Evolutionary conservation across 2,329 filamentous ascomycete genomes (phyloP), one percentile per base, ranked within the genome.

Genomic region (Ceratocystis colombiana): DNA sequence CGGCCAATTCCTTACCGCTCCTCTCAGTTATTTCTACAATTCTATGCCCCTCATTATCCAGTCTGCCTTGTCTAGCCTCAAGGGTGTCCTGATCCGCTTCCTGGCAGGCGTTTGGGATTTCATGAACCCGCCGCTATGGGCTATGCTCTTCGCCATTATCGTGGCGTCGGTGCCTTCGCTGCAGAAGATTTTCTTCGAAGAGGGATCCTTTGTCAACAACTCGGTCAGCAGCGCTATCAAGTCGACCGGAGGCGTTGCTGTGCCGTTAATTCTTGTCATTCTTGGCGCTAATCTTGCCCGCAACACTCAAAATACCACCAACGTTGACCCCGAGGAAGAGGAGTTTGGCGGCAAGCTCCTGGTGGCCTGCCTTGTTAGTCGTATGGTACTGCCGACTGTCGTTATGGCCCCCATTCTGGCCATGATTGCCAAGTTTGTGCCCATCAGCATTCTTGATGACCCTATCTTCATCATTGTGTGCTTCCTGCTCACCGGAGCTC

Each of bases 51-150:
- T 53, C 7, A 12, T n/a, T 25, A 22, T 46, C 20, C 33, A 53
- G 33, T 48, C 46, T 15, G 17, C 25, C 5, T 8, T 64, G 33
- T 44, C 37, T 22, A 6, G 61, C 5, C 44, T 66, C 25, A 62
- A 37, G 25, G 41, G 30, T 6, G 44, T 20, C 20, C 41, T 12
- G 45, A 3, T 71, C 71, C 75, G 82, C 74, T 69, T 89, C 71
- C 76, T 83, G 70, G 77, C 76, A 62, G 91, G 91, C 64, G 74
- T 92, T 12, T 94, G 89, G 88, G 88, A 89, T 61, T 96, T 96
- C 75, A 97, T 99, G 93, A 97, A 97, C 76, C 93, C 94, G 53
- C 94, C 94, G 0, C 85, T 99, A 30, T 97, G 92, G 91, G 92
- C 94, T 37, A 97, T 99, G 94, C 79, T 97, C 44, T 79, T 86